Base-by-base conservation (phyloP, 202 grass and related monocot genomes). In the Hordeum pubiflorum region DNA sequence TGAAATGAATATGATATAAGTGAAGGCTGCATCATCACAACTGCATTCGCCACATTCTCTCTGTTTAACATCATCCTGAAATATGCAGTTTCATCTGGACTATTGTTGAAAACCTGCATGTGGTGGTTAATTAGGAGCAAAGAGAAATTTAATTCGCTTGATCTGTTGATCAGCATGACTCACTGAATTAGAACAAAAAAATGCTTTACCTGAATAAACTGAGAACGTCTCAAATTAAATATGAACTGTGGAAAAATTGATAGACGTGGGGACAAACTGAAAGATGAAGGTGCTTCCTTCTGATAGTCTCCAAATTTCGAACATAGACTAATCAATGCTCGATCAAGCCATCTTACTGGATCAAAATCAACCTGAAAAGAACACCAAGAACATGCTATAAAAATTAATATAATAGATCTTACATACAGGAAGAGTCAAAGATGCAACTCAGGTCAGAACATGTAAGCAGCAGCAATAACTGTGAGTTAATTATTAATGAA, bases 1-100 rank as follows among this genome's bases (percentile, higher is more conserved):
- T 94, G 86, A 79, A 97, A 92, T 39, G 91, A 94, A 81, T 94
- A 97, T 37, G 91, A 94, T 87, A 97, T 82, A 85, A 97, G 89
- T 67, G 94, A 94, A 83, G 91, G 94, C 79, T 97, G 94, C 84
- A 97, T 91, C 91, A 97, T 97, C 74, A 97, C 89, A 86, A 94
- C 84, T 77, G 91, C 86, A 91, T 94, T 97, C 11, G 86, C 69
- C 52, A 97, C 90, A 77, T 82, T 89, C 77, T 97, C 91, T 81
- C 89, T 89, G 55, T 97, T 82, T 57, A 97, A 86, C 78, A 97
- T 92, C 89, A 97, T 94, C 83, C 94, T 94, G 82, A 92, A 94
- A 89, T 97, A 97, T 75, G 94, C 94, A 83, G 94, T 97, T 89
- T 97, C 94, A 89, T 97, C 91, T 5, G 94, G 91, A 78, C 94